Evolutionary conservation across 345 rosid species (phyloP), one percentile per base, ranked within the genome.

Genomic region (Linum lewisii): DNA sequence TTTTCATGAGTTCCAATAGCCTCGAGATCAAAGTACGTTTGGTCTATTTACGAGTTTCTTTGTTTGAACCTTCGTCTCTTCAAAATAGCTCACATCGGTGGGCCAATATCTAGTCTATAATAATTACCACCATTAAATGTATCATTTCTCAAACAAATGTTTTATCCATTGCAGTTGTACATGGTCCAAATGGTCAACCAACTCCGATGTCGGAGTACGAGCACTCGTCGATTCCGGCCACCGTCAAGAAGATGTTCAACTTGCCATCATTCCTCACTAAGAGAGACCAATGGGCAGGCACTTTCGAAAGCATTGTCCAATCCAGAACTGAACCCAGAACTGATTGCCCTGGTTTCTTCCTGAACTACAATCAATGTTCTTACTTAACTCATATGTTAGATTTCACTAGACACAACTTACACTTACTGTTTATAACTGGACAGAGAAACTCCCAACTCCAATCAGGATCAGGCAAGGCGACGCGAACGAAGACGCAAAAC

Each of bases 181-280:
- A 92, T 66, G 96, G 96, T 21, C 81, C 93, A 4, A 78, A 84
- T 6, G 88, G 98, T 18, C 78, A 81, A 8, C 96, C 96, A 20
- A 69, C 21, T 67, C 83, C 92, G 19, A 84, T 90, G 0, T 91
- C 98, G 0, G 87, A 91, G 64, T 91, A 77, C 21, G 95, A 91
- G 49, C 98, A 92, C 62, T 92, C 98, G 14, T 92, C 98, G 1
- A 84, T 92, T 63, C 95, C 98, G 0, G 98, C 96, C 1, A 92
- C 96, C 0, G 88, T 88, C 38, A 84, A 86, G 86, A 84, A 79
- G 82, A 55, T 88, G 20, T 84, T 78, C 77, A 88, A 86, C 72
- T 73, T 92, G 29, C 15, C 76, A 6, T 15, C 82, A 25, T 91
- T 84, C 76, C 85, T 92, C 13, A 88, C 95, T 0, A 84, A 80